phyloP scores from a whole-genome alignment of 1,284 basidiomycete genomes.

The Ceratobasidium sp. region DNA sequence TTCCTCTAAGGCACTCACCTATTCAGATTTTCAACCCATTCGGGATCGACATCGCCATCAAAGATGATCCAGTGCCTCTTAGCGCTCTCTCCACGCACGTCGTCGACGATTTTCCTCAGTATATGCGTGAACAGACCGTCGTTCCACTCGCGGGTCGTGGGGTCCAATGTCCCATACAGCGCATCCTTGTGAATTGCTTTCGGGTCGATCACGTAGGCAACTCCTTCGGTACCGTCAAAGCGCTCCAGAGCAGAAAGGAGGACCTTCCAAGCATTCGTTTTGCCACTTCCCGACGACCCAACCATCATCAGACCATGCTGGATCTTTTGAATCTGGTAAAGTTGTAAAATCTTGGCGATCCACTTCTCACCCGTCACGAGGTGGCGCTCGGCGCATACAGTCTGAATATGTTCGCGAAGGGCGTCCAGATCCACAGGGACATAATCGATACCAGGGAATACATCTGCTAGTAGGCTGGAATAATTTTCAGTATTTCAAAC shows the following conservation, averaged over 20 bases:
- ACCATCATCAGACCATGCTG: conserved; percentile 99
- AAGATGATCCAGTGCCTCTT: conserved; percentile 99
- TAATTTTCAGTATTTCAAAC: conserved; percentile 37
- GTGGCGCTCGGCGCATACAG: conserved; percentile 87
- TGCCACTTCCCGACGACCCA: conserved; percentile 95
- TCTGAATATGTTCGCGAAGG: conserved; percentile 81
- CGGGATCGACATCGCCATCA: conserved; percentile 99
- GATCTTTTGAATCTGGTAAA: conserved; percentile 99
- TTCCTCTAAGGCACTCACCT: conserved; percentile 63
- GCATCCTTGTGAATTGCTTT: conserved; percentile 99
- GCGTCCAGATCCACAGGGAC: conserved; percentile 86
- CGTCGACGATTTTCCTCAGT: conserved; percentile 96
- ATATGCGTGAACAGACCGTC: conserved; percentile 99
- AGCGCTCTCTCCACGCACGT: conserved; percentile 95
- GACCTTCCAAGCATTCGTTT: conserved; percentile 97
- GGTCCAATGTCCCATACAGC: conserved; percentile 95
- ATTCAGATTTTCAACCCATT: conserved; percentile 99
- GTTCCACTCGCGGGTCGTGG: conserved; percentile 98
- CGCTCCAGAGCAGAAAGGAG: conserved; percentile 89
- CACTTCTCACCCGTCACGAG: conserved; percentile 87
- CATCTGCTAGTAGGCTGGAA: conserved; percentile 87
- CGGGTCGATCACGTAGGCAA: conserved; percentile 97
- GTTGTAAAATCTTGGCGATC: conserved; percentile 94
- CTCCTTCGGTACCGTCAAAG: conserved; percentile 89
- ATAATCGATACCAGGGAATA: conserved; percentile 96